Percentiles rank a stretch among this genome's conserved stretches.
Evolutionary conservation across 495 filamentous ascomycete species (phyloP).

Genomic region (Penicillium coprophilum): DNA sequence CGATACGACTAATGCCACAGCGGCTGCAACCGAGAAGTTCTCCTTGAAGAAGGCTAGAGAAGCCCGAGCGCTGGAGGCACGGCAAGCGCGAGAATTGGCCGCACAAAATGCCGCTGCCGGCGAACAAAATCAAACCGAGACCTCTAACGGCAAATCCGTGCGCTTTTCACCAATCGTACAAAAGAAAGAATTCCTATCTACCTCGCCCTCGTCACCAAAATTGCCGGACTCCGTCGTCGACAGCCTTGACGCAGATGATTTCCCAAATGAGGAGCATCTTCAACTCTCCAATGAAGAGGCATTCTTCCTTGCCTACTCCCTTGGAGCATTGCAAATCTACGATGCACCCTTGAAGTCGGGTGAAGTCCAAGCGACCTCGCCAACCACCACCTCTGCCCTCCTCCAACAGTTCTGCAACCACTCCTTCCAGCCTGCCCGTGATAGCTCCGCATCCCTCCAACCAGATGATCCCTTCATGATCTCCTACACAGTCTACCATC

Average conservation of each 20-base stretch:
- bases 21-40: conserved; percentile 33
- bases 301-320: conserved; percentile 82
- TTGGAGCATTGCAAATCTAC: conserved; percentile 72
- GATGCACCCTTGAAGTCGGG: conserved; percentile 36
- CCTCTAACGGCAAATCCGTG: conserved; percentile 55
- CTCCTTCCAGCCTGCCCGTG: conserved; percentile 66
- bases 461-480: conserved; percentile 83
- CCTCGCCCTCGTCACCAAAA: conserved; percentile 40
- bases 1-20: conserved; percentile 22
- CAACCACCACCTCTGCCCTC: conserved; percentile 45
- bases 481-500: conserved; percentile 88
- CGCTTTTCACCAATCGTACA: conserved; percentile 63
- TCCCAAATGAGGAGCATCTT: conserved; percentile 83
- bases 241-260: conserved; percentile 34
- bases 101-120: conserved; percentile 17
- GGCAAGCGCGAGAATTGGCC: conserved; percentile 27
- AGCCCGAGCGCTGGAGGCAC: conserved; percentile 32
- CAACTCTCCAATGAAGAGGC: conserved; percentile 88
- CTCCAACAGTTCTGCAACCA: conserved; percentile 64
- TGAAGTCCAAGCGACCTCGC: conserved; percentile 33
- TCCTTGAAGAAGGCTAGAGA: conserved; percentile 46
- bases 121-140: conserved; percentile 10
- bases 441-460: conserved; percentile 35
- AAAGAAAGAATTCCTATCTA: conserved; percentile 52
- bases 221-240: conserved; percentile 16